Evolutionary conservation across 148 eudicot genomes (phyloP).

Genomic region (Arctostaphylos glauca): DNA sequence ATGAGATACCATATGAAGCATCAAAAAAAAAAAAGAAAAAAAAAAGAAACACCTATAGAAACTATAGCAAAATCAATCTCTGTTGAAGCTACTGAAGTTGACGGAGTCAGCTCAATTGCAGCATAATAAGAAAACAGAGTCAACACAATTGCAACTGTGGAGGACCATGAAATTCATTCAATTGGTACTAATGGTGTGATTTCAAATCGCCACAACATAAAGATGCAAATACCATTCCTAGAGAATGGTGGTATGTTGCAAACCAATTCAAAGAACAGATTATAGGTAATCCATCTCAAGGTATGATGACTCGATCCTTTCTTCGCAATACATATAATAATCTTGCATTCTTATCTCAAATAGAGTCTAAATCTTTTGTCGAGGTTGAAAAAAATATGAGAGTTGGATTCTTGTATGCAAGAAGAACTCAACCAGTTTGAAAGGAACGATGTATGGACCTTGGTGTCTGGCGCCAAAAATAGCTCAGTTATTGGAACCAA

Average conservation of each 20-base stretch:
- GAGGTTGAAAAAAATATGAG: not conserved
- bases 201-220: not conserved
- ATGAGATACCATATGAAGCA: too few relatives aligned
- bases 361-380: not conserved
- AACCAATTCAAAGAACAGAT: not conserved
- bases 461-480: not conserved
- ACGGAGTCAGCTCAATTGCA: too few relatives aligned
- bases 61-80: too few relatives aligned
- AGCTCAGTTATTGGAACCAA: not conserved
- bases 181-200: too few relatives aligned
- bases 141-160: not conserved
- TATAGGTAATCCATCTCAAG: not conserved
- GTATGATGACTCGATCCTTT: not conserved
- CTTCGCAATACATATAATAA: not conserved
- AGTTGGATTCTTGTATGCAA: not conserved
- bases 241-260: not conserved
- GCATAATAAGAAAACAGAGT: too few relatives aligned
- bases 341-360: not conserved
- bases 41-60: not conserved
- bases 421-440: not conserved
- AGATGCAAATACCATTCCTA: not conserved
- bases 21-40: too few relatives aligned
- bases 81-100: too few relatives aligned
- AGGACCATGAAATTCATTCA: too few relatives aligned
- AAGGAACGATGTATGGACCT: not conserved